Percentiles rank a stretch among this genome's conserved stretches.
Conservation (phyloP, 2,329 filamentous ascomycete species). For the Microthyrium microscopicum region DNA sequence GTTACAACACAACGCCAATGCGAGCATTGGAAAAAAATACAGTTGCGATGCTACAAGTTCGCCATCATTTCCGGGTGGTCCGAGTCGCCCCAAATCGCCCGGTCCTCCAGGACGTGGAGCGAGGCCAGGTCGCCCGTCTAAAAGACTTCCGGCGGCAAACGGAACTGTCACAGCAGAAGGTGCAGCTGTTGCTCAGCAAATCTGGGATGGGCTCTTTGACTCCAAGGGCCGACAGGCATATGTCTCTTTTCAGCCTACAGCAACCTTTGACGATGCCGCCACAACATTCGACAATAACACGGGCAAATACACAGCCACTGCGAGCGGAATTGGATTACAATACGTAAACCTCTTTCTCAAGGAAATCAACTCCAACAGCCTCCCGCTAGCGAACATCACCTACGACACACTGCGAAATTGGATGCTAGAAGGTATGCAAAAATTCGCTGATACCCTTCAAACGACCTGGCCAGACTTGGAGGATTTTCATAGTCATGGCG, state of each 20-base stretch:
- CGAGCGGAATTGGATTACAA: conserved; percentile 21
- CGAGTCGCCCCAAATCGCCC: too few relatives aligned
- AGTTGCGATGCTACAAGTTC: conserved; percentile 21
- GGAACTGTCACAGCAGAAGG: conserved; percentile 18
- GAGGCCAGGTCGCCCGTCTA: conserved; percentile 5
- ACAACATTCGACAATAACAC: conserved; percentile 20
- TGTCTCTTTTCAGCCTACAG: conserved; percentile 20
- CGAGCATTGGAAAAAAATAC: conserved; percentile 31
- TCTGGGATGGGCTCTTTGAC: conserved; percentile 23
- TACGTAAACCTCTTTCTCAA: conserved; percentile 28
- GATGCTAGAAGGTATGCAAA: conserved; percentile 33
- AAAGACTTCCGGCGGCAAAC: conserved; percentile 17
- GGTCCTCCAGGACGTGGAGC: too few relatives aligned
- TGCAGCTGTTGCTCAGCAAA: conserved; percentile 13
- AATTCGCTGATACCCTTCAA: conserved; percentile 34
- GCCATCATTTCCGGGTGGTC: conserved; percentile 9
- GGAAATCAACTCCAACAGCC: conserved; percentile 23
- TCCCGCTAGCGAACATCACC: conserved; percentile 32
- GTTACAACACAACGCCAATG: conserved; percentile 28
- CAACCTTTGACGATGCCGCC: conserved; percentile 19
- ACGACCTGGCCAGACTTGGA: conserved; percentile 37
- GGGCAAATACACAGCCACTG: conserved; percentile 17
- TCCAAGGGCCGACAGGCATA: conserved; percentile 24
- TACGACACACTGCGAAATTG: conserved; percentile 40
- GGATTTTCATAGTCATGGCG: conserved; percentile 31